Evolutionary conservation across 768 basidiomycete species (phyloP), one percentile per base, ranked within the genome.

Genomic region (Tricholoma bakamatsutake): DNA sequence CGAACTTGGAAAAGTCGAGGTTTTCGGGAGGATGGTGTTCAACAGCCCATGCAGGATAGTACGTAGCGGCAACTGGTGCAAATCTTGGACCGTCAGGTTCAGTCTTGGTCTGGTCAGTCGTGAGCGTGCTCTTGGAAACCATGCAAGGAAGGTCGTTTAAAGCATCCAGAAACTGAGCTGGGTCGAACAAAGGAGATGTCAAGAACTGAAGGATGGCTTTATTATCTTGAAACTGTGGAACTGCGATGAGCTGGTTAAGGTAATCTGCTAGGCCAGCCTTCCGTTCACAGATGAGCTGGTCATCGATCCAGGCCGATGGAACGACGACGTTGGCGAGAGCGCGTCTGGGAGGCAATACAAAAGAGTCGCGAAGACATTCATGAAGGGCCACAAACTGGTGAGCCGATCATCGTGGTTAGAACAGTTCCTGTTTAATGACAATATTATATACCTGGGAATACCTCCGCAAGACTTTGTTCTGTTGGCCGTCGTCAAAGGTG

Each of bases 1-100:
- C 83, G 61, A 85, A 87, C 64, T 81, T 77, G 50, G 74, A 75
- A 64, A 76, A 89, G 64, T 88, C 78, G 52, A 89, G 67, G 6
- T 66, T 66, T 65, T 83, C 80, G 3, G 87, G 86, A 13, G 83
- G 73, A 53, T 79, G 69, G 15, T 62, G 65, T 27, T 66, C 67
- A 1, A 67, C 72, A 17, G 71, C 69, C 84, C 84, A 84, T 57
- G 80, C 76, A 15, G 35, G 35, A 5, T 77, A 74, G 57, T 79
- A 81, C 61, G 80, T 80, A 5, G 78, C 71, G 31, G 73, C 71
- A 42, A 80, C 67, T 27, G 67, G 65, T 1, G 65, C 11, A 42
- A 18, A 37, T 24, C 34, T 45, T 24, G 10, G 53, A 33, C 28
- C 18, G n/a, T 57, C 50, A 6, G 50, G 35, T 15, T 50, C 15